phyloP scores from a whole-genome alignment of 1,284 basidiomycete genomes.

The Athelia sp. region DNA sequence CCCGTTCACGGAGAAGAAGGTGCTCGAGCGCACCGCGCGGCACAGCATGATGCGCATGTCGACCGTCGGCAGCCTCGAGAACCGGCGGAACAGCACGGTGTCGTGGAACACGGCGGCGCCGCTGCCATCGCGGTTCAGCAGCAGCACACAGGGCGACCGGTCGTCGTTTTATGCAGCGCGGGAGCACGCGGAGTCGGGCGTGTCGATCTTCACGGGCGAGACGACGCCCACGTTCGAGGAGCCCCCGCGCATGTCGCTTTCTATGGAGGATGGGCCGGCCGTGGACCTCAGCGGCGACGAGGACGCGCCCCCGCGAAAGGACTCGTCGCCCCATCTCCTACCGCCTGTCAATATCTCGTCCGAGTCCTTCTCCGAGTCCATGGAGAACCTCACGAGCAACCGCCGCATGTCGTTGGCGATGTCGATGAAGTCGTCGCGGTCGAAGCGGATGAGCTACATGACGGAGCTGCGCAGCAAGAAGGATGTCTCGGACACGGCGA shows the following conservation, averaged over 20 bases:
- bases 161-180: conserved; percentile 42
- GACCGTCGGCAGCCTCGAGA: conserved; percentile 23
- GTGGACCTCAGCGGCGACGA: conserved; percentile 50
- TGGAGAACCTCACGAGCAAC: conserved; percentile 48
- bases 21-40: conserved; percentile 77
- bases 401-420: conserved; percentile 22
- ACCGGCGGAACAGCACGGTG: conserved; percentile 29
- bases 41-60: conserved; percentile 72
- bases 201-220: conserved; percentile 19
- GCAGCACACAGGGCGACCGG: conserved; percentile 62
- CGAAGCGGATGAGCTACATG: conserved; percentile 73
- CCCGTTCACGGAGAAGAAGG: conserved; percentile 88
- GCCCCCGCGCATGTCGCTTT: conserved; percentile 67
- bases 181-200: conserved; percentile 36
- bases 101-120: conserved; percentile 24
- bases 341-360: conserved; percentile 79
- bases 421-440: conserved; percentile 48
- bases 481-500: conserved; percentile 85
- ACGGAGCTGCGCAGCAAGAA: conserved; percentile 74
- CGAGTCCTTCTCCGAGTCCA: conserved; percentile 74
- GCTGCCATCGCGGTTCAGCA: conserved; percentile 56
- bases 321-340: conserved; percentile 52
- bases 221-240: conserved; percentile 21
- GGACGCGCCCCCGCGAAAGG: conserved; percentile 22
- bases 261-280: conserved; percentile 59